These are phyloP conservation scores for Aureobasidium mangrovei DNA, from an alignment of 2,329 filamentous ascomycete genomes.

Conservation along the genomic window DNA sequence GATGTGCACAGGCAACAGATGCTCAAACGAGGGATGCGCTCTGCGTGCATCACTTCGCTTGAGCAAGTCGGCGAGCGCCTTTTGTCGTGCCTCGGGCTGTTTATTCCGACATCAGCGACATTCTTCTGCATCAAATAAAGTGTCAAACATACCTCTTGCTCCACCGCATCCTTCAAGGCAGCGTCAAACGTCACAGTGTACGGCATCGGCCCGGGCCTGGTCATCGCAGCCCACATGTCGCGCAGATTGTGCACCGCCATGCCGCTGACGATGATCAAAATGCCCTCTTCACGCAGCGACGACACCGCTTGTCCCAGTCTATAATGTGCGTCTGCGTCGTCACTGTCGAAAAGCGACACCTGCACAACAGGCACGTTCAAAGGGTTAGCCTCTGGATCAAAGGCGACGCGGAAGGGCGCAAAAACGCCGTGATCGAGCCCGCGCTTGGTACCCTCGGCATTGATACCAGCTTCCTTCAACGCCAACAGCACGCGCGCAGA, in stretches of 20 bases:
- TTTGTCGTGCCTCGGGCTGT: constrained; percentile 22
- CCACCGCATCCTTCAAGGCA: constrained; percentile 27
- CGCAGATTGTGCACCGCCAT: constrained; percentile 52
- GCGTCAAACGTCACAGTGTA: constrained; percentile 29
- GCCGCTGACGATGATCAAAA: constrained; percentile 61
- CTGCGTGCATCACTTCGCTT: constrained; percentile 44
- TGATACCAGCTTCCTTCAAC: constrained; percentile 51
- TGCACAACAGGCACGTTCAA: constrained; percentile 55
- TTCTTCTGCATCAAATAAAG: neutral
- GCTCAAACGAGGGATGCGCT: constrained; percentile 57
- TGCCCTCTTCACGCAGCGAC: constrained; percentile 56
- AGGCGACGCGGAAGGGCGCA: constrained; percentile 56
- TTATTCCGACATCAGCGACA: neutral
- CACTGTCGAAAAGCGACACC: constrained; percentile 57
- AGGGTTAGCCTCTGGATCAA: constrained; percentile 31
- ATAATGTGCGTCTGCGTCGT: constrained; percentile 59
- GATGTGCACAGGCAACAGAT: constrained; percentile 52
- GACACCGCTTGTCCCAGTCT: constrained; percentile 57
- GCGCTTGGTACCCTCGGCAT: constrained; percentile 50
- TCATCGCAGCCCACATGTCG: constrained; percentile 23
- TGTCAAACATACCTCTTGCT: constrained; percentile 16
- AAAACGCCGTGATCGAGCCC: constrained; percentile 71
- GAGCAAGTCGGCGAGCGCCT: constrained; percentile 29
- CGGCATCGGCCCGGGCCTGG: constrained; percentile 21
- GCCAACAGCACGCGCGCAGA: constrained; percentile 50